Conservation (phyloP, 805 yeast genomes). For the Yamadazyma olivae region DNA sequence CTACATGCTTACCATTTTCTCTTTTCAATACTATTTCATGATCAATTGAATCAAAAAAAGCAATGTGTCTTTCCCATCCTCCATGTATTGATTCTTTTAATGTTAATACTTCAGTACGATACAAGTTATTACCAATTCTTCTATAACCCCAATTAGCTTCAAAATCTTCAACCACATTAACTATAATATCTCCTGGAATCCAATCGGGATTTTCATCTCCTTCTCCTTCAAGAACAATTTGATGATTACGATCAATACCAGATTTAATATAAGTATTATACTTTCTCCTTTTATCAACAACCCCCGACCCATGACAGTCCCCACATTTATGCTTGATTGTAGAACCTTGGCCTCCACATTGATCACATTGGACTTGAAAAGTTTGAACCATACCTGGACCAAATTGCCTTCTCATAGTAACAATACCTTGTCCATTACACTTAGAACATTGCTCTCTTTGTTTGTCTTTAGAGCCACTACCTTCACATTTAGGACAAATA, state of each 20-base stretch:
- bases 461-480: slow-evolving; percentile 84
- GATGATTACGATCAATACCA: slow-evolving; percentile 64
- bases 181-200: slow-evolving; percentile 73
- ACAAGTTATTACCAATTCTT: slow-evolving; percentile 69
- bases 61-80: slow-evolving; percentile 72
- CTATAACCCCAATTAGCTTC: slow-evolving; percentile 76
- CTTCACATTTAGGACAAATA: slow-evolving; percentile 74
- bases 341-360: slow-evolving; percentile 77
- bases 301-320: slow-evolving; percentile 69
- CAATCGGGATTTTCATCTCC: slow-evolving; percentile 83
- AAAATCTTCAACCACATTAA: slow-evolving; percentile 57
- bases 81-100: slow-evolving; percentile 73
- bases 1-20: slow-evolving; percentile 47
- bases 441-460: slow-evolving; percentile 56
- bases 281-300: slow-evolving; percentile 50
- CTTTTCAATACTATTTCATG: slow-evolving; percentile 47
- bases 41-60: slow-evolving; percentile 62
- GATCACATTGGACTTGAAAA: slow-evolving; percentile 73
- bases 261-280: slow-evolving; percentile 63
- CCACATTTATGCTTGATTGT: slow-evolving; percentile 62
- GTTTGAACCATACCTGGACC: slow-evolving; percentile 92
- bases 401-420: slow-evolving; percentile 63
- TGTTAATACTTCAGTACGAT: slow-evolving; percentile 75
- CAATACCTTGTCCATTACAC: slow-evolving; percentile 77
- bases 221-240: slow-evolving; percentile 63